Percentiles rank a stretch among this genome's conserved stretches.
phyloP scores from a whole-genome alignment of 1,284 basidiomycete species.

The Macrocystidia cucumis region DNA sequence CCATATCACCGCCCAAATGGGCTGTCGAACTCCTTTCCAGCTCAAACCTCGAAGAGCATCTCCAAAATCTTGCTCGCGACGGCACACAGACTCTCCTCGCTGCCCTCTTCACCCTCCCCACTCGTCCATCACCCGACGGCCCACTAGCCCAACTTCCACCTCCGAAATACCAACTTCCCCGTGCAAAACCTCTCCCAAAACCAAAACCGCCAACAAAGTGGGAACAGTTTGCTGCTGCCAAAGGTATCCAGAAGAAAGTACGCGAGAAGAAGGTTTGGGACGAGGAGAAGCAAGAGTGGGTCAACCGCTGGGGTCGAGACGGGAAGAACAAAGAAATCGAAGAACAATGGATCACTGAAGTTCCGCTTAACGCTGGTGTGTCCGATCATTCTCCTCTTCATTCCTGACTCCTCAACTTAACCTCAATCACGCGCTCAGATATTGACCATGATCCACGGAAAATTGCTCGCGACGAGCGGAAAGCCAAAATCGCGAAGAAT shows the following conservation, averaged over 20 bases:
- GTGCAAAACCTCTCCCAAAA: constrained; percentile 90
- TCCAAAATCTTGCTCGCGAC: constrained; percentile 78
- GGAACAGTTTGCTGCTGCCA: constrained; percentile 92
- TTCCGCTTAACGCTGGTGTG: constrained; percentile 80
- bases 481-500: constrained; percentile 81
- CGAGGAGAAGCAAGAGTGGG: constrained; percentile 92
- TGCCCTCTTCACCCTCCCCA: constrained; percentile 80
- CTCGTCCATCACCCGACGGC: constrained; percentile 70
- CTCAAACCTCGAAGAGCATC: constrained; percentile 72
- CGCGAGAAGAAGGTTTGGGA: constrained; percentile 89
- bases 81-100: constrained; percentile 82
- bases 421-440: constrained; percentile 27
- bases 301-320: constrained; percentile 86
- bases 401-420: constrained; percentile 7
- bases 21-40: constrained; percentile 25
- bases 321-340: constrained; percentile 89
- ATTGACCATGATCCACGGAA: constrained; percentile 77
- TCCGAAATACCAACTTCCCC: constrained; percentile 72
- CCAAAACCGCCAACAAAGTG: constrained; percentile 93
- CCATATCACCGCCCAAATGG: constrained; percentile 1
- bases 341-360: constrained; percentile 90
- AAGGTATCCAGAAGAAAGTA: constrained; percentile 84
- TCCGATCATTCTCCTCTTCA: constrained; percentile 12
- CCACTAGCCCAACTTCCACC: constrained; percentile 80
- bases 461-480: constrained; percentile 70